Percentiles rank a stretch among this genome's conserved stretches.
These are phyloP conservation scores for Kurtzmaniella quercitrusa DNA, from an alignment of 1,139 yeast genomes.

Conservation along the genomic window DNA sequence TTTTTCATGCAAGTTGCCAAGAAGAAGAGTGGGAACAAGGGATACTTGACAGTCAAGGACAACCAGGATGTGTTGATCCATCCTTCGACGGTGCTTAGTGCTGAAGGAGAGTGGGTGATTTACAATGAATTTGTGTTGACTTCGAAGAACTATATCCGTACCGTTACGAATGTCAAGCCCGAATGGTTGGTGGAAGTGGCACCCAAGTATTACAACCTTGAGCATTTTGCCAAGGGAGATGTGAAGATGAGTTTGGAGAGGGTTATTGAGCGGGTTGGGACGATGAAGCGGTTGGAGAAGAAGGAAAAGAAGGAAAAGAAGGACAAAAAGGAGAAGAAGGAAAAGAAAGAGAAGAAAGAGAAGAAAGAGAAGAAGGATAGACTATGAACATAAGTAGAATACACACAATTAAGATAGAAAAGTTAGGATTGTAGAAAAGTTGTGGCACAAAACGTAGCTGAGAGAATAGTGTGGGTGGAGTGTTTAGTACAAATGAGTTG, in stretches of 20 bases:
- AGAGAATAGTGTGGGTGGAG: too few species aligned
- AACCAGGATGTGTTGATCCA: constrained; percentile 93
- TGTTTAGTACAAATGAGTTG: too few species aligned
- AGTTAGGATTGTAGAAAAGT: background rate
- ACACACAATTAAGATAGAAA: background rate
- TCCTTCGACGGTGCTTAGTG: constrained; percentile 85
- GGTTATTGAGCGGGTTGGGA: constrained; percentile 49
- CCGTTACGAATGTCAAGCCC: constrained; percentile 88
- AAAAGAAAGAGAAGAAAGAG: constrained; percentile 5
- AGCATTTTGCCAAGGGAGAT: constrained; percentile 76
- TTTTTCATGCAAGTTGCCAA: constrained; percentile 98
- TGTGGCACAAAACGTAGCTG: too few species aligned
- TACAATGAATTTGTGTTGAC: constrained; percentile 95
- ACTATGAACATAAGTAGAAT: background rate
- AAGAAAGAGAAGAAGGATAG: constrained; percentile 2
- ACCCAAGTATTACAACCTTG: constrained; percentile 76
- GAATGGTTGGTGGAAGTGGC: constrained; percentile 89
- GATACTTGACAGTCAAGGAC: constrained; percentile 86
- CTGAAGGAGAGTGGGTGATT: constrained; percentile 87
- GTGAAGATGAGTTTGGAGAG: constrained; percentile 76
- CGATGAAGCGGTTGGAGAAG: constrained; percentile 32
- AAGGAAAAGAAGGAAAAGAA: constrained; percentile 14
- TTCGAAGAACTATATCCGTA: constrained; percentile 86
- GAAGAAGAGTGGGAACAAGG: constrained; percentile 65
- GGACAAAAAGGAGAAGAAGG: background rate